Conservation (phyloP, 192 early-diverging fungal species). For the Coemansia sp. region DNA sequence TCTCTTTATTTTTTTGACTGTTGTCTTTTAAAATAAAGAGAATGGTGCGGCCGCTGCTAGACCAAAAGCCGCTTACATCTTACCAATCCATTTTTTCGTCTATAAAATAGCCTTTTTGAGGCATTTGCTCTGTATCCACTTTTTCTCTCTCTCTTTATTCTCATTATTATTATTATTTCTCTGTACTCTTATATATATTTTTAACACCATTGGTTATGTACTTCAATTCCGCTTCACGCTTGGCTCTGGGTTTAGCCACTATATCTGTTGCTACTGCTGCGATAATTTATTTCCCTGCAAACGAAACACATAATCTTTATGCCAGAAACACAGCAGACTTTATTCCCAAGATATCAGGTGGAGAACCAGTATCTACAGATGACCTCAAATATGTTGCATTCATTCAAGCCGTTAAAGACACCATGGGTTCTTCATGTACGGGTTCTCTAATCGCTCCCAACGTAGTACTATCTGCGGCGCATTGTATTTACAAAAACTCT, state of each 20-base stretch:
- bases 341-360: constrained; percentile 40
- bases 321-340: background rate
- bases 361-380: constrained; percentile 9
- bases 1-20: background rate
- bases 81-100: background rate
- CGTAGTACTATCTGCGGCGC: constrained; percentile 50
- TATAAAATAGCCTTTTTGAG: background rate
- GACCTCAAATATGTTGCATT: constrained; percentile 35
- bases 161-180: background rate
- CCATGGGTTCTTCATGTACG: constrained; percentile 24
- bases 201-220: background rate
- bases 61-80: background rate
- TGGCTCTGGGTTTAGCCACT: background rate
- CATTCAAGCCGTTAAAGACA: constrained; percentile 11
- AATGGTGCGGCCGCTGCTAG: background rate
- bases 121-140: background rate
- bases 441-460: constrained; percentile 50
- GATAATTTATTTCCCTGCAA: background rate
- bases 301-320: background rate
- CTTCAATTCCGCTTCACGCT: background rate
- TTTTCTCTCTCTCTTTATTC: background rate
- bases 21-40: background rate
- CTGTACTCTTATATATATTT: background rate
- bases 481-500: constrained; percentile 30
- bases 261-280: background rate